These are phyloP conservation scores for Parietichytrium sp. DNA, from an alignment of 108 stramenopile species.

Conservation along the genomic window DNA sequence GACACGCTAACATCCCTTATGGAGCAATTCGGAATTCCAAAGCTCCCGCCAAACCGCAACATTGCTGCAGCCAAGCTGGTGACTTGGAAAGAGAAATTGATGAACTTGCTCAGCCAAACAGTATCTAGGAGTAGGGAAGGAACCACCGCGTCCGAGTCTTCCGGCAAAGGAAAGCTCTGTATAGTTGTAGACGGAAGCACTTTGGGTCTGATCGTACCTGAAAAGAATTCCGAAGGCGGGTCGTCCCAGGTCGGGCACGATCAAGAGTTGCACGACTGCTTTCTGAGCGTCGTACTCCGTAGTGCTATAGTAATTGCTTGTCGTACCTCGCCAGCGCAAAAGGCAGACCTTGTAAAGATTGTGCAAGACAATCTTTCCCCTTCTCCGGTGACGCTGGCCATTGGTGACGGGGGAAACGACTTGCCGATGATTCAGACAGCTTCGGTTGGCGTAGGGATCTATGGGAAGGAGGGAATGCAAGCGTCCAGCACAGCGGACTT, in stretches of 20 bases:
- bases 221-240: too few relatives aligned
- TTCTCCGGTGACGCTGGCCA: slow-evolving; percentile 87
- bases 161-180: too few relatives aligned
- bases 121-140: too few relatives aligned
- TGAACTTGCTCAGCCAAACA: too few relatives aligned
- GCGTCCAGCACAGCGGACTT: slow-evolving; percentile 80
- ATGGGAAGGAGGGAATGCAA: slow-evolving; percentile 91
- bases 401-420: slow-evolving; percentile 97
- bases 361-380: slow-evolving; percentile 78
- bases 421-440: slow-evolving; percentile 96
- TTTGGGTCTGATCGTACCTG: too few relatives aligned
- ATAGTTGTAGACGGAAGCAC: too few relatives aligned
- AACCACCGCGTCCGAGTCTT: too few relatives aligned
- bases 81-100: too few relatives aligned
- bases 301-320: slow-evolving; percentile 90
- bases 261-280: slow-evolving; percentile 64
- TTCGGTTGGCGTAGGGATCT: slow-evolving; percentile 88
- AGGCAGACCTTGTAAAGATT: slow-evolving; percentile 79
- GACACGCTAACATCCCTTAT: too few relatives aligned
- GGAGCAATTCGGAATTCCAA: too few relatives aligned
- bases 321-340: slow-evolving; percentile 87
- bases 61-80: too few relatives aligned
- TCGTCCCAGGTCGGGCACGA: neutral
- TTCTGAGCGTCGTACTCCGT: slow-evolving; percentile 76
- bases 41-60: too few relatives aligned